Percentiles rank a stretch among this genome's conserved stretches.
These are phyloP conservation scores for Cladosporium halotolerans DNA, from an alignment of 2,329 filamentous ascomycete genomes.

Conservation along the genomic window DNA sequence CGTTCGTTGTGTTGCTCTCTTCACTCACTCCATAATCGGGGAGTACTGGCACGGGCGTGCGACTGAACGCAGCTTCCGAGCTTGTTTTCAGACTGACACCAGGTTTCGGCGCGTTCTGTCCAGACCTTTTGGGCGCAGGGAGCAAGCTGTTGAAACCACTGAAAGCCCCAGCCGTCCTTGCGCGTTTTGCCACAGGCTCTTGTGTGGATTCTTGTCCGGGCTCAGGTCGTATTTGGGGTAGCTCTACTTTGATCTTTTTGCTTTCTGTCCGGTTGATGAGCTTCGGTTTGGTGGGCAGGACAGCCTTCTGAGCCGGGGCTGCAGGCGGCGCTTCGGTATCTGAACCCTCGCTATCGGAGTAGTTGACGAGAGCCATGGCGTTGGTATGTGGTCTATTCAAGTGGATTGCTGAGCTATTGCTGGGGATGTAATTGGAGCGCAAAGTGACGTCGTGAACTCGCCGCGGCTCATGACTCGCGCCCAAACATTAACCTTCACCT, in stretches of 20 bases:
- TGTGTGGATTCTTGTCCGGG: conserved; percentile 35
- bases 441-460: background rate
- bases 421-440: background rate
- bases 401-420: background rate
- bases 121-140: conserved; percentile 67
- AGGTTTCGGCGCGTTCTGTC: conserved; percentile 38
- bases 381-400: background rate
- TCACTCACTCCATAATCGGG: conserved; percentile 20
- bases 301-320: conserved; percentile 22
- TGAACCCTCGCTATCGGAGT: conserved; percentile 71
- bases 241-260: conserved; percentile 78
- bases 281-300: conserved; percentile 35
- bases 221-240: conserved; percentile 52
- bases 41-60: conserved; percentile 50
- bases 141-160: conserved; percentile 81
- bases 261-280: conserved; percentile 57
- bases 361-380: conserved; percentile 70
- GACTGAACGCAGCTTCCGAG: conserved; percentile 71
- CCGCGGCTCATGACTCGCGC: conserved; percentile 7
- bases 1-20: conserved; percentile 3
- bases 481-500: background rate
- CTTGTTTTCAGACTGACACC: conserved; percentile 76
- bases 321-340: conserved; percentile 40
- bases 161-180: conserved; percentile 60
- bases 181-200: conserved; percentile 64